phyloP scores from a whole-genome alignment of 1,139 yeast species.

The Suhomyces coccinellae region DNA sequence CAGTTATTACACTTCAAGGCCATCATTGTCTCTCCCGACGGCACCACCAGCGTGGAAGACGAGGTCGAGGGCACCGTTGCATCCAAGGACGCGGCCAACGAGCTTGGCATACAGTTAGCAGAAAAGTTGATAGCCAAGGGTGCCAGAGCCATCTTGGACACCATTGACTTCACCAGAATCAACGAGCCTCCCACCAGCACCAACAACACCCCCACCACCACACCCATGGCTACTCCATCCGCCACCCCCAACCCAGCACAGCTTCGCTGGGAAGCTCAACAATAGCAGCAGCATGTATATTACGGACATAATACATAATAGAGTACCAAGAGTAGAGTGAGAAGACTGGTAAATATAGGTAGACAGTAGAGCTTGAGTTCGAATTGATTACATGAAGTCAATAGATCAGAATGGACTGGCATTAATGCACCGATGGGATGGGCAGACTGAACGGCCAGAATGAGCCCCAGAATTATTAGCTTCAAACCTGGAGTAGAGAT shows the following conservation, averaged over 20 bases:
- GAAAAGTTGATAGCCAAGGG: conserved; percentile 67
- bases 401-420: no score
- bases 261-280: conserved; percentile 2
- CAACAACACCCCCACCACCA: conserved; percentile 12
- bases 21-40: conserved; percentile 84
- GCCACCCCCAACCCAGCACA: conserved; percentile 6
- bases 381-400: no score
- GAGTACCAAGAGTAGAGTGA: no score
- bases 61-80: conserved; percentile 35
- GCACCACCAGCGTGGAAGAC: conserved; percentile 64
- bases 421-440: no score
- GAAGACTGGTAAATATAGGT: no score
- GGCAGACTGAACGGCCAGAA: no score
- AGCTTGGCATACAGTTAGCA: conserved; percentile 72
- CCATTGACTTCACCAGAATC: conserved; percentile 70
- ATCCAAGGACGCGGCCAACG: conserved; percentile 62
- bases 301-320: not conserved
- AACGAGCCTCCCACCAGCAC: conserved; percentile 35
- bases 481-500: no score
- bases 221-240: conserved; percentile 8
- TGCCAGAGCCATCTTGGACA: conserved; percentile 79
- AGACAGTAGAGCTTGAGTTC: no score
- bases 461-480: no score
- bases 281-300: conserved; percentile 6
- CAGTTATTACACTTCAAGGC: conserved; percentile 57